Conservation (phyloP, 164 flowering plant genomes). For the Tetracentron sinense region DNA sequence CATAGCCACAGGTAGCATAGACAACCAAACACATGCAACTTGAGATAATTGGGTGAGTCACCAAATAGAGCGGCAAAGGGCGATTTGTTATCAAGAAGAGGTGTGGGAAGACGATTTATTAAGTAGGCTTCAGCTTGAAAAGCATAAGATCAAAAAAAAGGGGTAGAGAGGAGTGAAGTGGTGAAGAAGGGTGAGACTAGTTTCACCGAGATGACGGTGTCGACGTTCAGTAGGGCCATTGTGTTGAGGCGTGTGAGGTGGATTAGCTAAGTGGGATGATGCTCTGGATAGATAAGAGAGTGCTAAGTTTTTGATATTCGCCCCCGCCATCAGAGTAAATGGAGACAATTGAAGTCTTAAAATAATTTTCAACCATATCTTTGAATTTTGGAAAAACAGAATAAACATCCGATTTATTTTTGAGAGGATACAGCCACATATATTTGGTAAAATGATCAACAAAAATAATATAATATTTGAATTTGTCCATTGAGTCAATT, state of each 20-base stretch:
- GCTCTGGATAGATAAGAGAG: background rate
- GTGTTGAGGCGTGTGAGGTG: background rate
- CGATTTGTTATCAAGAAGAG: too few relatives aligned
- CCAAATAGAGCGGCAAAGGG: too few relatives aligned
- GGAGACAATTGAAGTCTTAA: background rate
- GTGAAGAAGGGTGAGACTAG: too few relatives aligned
- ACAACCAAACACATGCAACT: slow-evolving; percentile 4
- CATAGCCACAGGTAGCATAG: slow-evolving; percentile 4
- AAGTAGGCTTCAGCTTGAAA: too few relatives aligned
- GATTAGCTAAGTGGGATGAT: background rate
- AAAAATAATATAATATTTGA: too few relatives aligned
- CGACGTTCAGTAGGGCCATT: background rate
- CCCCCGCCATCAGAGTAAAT: slow-evolving; percentile 1
- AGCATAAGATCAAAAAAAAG: too few relatives aligned
- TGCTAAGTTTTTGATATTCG: background rate
- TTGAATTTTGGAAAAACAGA: slow-evolving; percentile 4
- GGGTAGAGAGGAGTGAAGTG: too few relatives aligned
- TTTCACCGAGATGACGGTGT: too few relatives aligned
- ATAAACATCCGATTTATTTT: slow-evolving; percentile 1
- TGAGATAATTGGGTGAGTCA: too few relatives aligned
- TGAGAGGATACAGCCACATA: too few relatives aligned
- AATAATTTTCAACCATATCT: slow-evolving; percentile 4
- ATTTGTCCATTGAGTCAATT: background rate
- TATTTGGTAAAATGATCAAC: too few relatives aligned
- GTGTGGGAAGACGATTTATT: too few relatives aligned